Evolutionary conservation across 306 rosid genomes (phyloP), one percentile per base, ranked within the genome.

Genomic region (Acacia melanoxylon): DNA sequence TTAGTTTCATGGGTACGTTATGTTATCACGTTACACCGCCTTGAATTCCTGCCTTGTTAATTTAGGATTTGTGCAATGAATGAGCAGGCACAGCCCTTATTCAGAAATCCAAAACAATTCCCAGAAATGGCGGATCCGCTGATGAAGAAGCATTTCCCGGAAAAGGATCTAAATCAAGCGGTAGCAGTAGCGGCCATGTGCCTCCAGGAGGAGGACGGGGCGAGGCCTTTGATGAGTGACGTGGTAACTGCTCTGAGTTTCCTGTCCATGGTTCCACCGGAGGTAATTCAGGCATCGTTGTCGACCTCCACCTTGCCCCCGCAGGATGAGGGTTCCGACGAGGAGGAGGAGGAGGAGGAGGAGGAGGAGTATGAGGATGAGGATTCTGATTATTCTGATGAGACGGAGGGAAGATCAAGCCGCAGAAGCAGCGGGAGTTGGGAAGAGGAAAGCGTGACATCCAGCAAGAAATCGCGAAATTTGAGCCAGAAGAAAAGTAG

Each of bases 161-260:
- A 89, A 77, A 95, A 92, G 72, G 99, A 95, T 83, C 86, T 95
- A 59, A 92, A 95, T 65, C 99, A 95, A 85, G 93, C 90, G 0
- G 99, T 95, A 37, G 99, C 98, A 56, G 84, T 93, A 19, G 92
- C 96, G 25, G 88, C 99, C 40, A 95, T 95, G 99, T 95, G 98
- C 81, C 83, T 95, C 72, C 99, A 93, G 71, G 98, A 95, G 72
- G 98, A 95, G 79, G 76, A 93, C 75, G 84, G 84, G 46, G 99
- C 90, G 3, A 94, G 99, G 65, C 99, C 99, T 52, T 86, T 91
- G 46, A 93, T 95, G 76, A 87, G 90, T 27, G 99, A 95, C 31
- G 96, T 89, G 61, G 93, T 93, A 40, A 81, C 87, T 2, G 85
- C 99, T 74, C 82, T 95, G 17, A 88, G 94, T 70, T 95, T 95